phyloP scores from a whole-genome alignment of 257 asterid genomes.

The Capsicum baccatum region DNA sequence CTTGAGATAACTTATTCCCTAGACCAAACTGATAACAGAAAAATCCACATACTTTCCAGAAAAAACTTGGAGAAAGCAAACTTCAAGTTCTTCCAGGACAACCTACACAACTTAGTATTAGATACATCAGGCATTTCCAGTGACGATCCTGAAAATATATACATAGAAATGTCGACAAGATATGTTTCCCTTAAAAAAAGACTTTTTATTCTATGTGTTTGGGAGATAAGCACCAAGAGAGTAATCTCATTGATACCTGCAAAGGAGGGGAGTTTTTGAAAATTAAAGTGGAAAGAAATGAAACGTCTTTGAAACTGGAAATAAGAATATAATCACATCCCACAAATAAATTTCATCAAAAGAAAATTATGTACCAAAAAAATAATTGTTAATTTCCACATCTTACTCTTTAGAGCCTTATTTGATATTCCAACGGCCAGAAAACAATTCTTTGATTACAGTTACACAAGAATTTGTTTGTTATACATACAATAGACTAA shows the following conservation, averaged over 20 bases:
- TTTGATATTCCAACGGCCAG: neutral
- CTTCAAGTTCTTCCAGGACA: neutral
- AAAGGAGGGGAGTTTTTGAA: neutral
- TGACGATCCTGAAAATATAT: constrained; percentile 59
- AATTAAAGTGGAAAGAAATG: neutral
- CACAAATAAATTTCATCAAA: neutral
- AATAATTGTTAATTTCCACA: neutral
- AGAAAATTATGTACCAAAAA: neutral
- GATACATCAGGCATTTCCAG: constrained; percentile 86
- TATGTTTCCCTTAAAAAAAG: constrained; percentile 47
- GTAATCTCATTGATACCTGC: constrained; percentile 42
- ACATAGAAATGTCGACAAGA: constrained; percentile 60
- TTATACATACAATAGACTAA: neutral
- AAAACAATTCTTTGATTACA: neutral
- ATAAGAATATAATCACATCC: neutral
- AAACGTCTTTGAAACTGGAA: neutral
- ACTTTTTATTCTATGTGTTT: too few species aligned
- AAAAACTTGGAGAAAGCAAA: neutral
- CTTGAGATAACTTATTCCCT: neutral
- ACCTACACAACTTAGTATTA: constrained; percentile 60
- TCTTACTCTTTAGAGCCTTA: neutral
- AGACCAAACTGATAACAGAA: neutral
- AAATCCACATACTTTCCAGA: neutral
- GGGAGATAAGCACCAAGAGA: too few species aligned
- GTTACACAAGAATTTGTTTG: neutral